phyloP scores from a whole-genome alignment of 1,284 basidiomycete genomes.

The Moesziomyces parantarcticus region DNA sequence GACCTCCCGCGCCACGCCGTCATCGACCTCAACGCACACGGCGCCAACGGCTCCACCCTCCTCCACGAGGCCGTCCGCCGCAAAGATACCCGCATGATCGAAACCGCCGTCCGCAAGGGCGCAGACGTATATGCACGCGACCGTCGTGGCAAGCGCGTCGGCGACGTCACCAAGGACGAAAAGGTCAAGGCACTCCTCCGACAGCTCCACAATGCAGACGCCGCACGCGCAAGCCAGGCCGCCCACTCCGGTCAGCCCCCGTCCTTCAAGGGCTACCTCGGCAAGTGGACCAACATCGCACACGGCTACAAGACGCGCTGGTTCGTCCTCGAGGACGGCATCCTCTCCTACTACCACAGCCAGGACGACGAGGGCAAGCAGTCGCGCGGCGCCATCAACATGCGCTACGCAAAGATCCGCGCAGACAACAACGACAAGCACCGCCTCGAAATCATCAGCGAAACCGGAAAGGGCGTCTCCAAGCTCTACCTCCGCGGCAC shows the following conservation, averaged over 20 bases:
- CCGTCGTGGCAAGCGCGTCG: slow-evolving; percentile 78
- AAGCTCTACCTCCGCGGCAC: slow-evolving; percentile 92
- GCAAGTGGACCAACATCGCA: slow-evolving; percentile 90
- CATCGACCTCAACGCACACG: slow-evolving; percentile 60
- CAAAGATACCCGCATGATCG: slow-evolving; percentile 83
- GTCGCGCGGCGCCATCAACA: slow-evolving; percentile 86
- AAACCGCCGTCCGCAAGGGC: slow-evolving; percentile 83
- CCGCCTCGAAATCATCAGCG: slow-evolving; percentile 83
- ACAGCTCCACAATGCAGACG: slow-evolving; percentile 72
- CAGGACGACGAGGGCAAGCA: slow-evolving; percentile 91
- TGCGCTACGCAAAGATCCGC: slow-evolving; percentile 77
- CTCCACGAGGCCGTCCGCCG: slow-evolving; percentile 88
- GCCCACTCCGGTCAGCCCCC: slow-evolving; percentile 52
- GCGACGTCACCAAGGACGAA: slow-evolving; percentile 78
- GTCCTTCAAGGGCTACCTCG: slow-evolving; percentile 68
- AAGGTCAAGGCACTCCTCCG: slow-evolving; percentile 83
- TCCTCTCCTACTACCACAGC: slow-evolving; percentile 81
- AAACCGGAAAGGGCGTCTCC: slow-evolving; percentile 71
- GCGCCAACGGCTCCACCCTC: slow-evolving; percentile 72
- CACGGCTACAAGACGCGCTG: slow-evolving; percentile 90
- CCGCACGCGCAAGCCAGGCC: slow-evolving; percentile 70
- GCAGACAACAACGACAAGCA: slow-evolving; percentile 72
- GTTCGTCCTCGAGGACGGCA: slow-evolving; percentile 90
- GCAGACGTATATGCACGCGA: slow-evolving; percentile 92
- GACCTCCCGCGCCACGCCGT: slow-evolving; percentile 43